Percentiles rank a stretch among this genome's conserved stretches.
phyloP scores from a whole-genome alignment of 306 rosid genomes.

The Herpetospermum pedunculosum region DNA sequence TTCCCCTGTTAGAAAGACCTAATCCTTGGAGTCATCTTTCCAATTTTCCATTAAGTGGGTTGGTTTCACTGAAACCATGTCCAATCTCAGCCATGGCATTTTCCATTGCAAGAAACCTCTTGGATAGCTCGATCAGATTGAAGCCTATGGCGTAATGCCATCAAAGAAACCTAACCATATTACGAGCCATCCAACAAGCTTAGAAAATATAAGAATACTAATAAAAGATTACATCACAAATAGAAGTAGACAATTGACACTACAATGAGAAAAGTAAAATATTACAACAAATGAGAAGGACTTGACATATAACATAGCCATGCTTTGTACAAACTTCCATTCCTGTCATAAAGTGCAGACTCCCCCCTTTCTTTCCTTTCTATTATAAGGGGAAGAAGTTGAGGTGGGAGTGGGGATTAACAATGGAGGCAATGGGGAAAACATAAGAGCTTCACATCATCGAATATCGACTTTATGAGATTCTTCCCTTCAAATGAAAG shows the following conservation, averaged over 20 bases:
- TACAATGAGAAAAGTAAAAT: background rate
- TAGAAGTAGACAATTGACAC: background rate
- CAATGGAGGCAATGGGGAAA: background rate
- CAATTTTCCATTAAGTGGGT: no score
- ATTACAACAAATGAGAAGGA: background rate
- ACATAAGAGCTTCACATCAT: background rate
- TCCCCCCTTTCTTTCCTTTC: background rate
- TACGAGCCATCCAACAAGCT: background rate
- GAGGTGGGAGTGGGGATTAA: background rate
- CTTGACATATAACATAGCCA: background rate
- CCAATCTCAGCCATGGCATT: no score
- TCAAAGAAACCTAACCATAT: background rate
- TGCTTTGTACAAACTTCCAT: background rate
- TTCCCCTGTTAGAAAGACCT: no score
- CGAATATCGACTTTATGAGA: conserved; percentile 3
- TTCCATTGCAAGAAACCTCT: background rate
- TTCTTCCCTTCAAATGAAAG: background rate
- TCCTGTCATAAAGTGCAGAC: background rate
- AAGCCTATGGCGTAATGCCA: background rate
- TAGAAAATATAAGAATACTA: background rate
- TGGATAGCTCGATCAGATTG: background rate
- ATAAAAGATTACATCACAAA: background rate
- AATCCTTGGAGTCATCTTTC: no score
- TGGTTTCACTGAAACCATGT: background rate
- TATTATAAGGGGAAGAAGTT: background rate